Evolutionary conservation across 805 yeast species (phyloP).

Genomic region (Babjeviella inositovora): DNA sequence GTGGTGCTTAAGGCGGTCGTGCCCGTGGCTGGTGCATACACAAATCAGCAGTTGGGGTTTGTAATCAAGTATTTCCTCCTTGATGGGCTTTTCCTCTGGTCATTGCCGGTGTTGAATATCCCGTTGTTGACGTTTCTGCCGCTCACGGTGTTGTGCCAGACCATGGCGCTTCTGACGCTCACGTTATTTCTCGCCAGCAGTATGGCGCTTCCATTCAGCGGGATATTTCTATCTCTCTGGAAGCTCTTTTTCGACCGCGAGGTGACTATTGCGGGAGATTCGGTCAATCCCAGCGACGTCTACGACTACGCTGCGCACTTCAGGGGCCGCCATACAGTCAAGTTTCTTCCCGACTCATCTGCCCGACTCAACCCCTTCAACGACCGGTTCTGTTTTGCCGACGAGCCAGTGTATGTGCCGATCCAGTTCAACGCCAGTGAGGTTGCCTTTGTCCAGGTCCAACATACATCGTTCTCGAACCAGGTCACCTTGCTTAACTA

Average conservation of each 20-base stretch:
- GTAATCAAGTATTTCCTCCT: constrained; percentile 54
- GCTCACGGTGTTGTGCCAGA: constrained; percentile 31
- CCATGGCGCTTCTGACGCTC: constrained; percentile 23
- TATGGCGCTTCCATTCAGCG: constrained; percentile 26
- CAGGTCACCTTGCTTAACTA: constrained; percentile 29
- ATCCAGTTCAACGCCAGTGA: constrained; percentile 65
- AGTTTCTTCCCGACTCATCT: constrained; percentile 82
- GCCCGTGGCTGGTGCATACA: constrained; percentile 14
- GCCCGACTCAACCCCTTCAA: constrained; percentile 69
- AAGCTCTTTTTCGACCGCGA: constrained; percentile 24
- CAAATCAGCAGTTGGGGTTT: constrained; percentile 37
- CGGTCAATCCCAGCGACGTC: constrained; percentile 14
- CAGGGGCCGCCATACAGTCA: constrained; percentile 74
- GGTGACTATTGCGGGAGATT: constrained; percentile 33
- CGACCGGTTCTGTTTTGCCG: constrained; percentile 41
- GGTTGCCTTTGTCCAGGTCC: constrained; percentile 50
- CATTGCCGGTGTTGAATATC: constrained; percentile 59
- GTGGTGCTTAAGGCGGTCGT: constrained; percentile 33
- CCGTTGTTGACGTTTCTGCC: constrained; percentile 59
- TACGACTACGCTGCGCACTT: constrained; percentile 46
- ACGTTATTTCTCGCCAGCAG: constrained; percentile 41
- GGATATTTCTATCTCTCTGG: constrained; percentile 21
- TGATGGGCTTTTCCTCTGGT: constrained; percentile 58
- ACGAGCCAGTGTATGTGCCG: constrained; percentile 34
- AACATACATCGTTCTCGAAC: constrained; percentile 39